Evolutionary conservation across 345 rosid genomes (phyloP), one percentile per base, ranked within the genome.

Genomic region (Gossypium herbaceum): DNA sequence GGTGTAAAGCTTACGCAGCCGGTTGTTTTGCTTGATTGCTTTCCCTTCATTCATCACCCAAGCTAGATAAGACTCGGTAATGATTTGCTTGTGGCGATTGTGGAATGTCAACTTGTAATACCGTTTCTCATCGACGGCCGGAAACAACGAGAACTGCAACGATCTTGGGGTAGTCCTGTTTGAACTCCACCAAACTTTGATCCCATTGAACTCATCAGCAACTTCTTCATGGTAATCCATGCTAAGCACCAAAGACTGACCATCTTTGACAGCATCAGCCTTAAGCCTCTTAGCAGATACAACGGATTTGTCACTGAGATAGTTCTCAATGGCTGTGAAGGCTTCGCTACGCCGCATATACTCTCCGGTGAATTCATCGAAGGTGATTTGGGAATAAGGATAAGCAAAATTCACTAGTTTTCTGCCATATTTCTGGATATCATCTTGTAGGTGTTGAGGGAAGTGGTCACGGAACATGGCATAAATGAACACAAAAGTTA

Each of bases 1-100:
- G 0, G 84, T 72, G 79, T 78, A 90, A 39, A 90, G 89, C 86
- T 83, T 86, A 64, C 87, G 66, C 65, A 80, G 86, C 77, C 87
- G 70, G 11, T 81, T 82, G 54, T 39, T 76, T n/a, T 57, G 29
- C 4, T 45, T 73, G 9, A 79, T 79, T 2, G 15, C 81, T 77
- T 79, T 81, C 17, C 92, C 90, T 66, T 79, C 79, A 3, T 55
- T 48, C 56, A 88, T 2, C 52, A 89, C 87, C 71, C 81, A 77
- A 1, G 64, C 15, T 5, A 88, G 1, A 39, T 82, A 85, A 58
- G 48, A 58, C 2, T 68, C 60, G 0, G 77, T 76, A 82, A 86
- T 75, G 20, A 79, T 59, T 50, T 83, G 62, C 9, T 84, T 15
- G 64, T 86, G 66, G 57, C 80, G 61, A 56, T 75, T 76, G 70